Conservation (phyloP, 2,329 filamentous ascomycete genomes). For the Ophiostoma sp. region DNA sequence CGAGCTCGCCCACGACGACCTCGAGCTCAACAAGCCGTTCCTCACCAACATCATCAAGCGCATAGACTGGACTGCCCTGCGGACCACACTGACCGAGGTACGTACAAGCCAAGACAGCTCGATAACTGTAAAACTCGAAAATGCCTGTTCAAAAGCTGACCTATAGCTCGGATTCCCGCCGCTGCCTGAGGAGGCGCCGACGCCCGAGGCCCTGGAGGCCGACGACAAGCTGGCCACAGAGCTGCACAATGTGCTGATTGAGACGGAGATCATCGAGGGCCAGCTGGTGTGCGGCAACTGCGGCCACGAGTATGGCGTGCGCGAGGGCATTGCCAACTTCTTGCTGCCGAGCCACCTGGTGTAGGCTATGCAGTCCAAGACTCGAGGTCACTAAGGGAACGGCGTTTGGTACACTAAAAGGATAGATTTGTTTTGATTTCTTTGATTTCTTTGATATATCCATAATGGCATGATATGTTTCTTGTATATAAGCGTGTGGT, state of each 20-base stretch:
- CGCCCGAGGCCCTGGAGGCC: constrained; percentile 54
- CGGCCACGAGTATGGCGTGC: constrained; percentile 87
- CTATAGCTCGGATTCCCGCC: constrained; percentile 69
- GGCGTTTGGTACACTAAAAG: constrained; percentile 19
- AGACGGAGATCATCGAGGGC: constrained; percentile 85
- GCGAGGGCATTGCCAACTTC: constrained; percentile 96
- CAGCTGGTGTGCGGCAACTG: constrained; percentile 87
- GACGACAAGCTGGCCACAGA: constrained; percentile 69
- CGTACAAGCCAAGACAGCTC: not conserved
- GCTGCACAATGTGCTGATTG: constrained; percentile 73
- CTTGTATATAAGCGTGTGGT: no score
- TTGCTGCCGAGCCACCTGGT: constrained; percentile 88
- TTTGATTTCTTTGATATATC: constrained; percentile 8
- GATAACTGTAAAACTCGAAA: no score
- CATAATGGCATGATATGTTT: not conserved
- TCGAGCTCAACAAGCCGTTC: constrained; percentile 75
- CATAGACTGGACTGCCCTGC: constrained; percentile 80
- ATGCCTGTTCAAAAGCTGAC: not conserved
- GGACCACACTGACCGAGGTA: constrained; percentile 71
- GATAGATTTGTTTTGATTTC: constrained; percentile 1
- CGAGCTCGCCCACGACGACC: constrained; percentile 77
- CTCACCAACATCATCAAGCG: constrained; percentile 79
- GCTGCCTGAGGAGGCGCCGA: constrained; percentile 60
- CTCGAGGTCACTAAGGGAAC: not conserved
- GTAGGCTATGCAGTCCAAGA: constrained; percentile 31